Conservation (phyloP, 345 rosid genomes). For the Hypericum androsaemum region DNA sequence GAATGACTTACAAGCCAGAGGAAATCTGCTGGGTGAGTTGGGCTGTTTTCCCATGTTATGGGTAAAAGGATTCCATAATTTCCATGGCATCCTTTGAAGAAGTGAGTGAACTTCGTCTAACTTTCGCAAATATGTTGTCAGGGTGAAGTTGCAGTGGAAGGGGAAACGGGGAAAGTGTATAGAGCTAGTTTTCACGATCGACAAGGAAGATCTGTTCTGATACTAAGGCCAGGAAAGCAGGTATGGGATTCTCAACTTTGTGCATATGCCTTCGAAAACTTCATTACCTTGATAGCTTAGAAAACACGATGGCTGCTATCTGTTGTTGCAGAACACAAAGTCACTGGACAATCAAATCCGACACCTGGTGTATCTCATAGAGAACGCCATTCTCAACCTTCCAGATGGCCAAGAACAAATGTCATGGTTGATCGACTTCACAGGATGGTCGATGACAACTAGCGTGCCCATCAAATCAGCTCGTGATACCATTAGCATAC, state of each 20-base stretch:
- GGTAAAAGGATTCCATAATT: neutral
- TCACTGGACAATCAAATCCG: conserved; percentile 56
- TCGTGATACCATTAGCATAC: conserved; percentile 53
- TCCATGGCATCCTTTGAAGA: neutral
- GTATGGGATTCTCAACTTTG: conserved; percentile 20
- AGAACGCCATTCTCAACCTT: conserved; percentile 83
- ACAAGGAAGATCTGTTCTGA: conserved; percentile 71
- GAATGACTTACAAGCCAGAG: conserved; percentile 72
- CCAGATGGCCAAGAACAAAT: conserved; percentile 88
- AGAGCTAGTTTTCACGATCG: conserved; percentile 85
- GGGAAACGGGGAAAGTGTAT: conserved; percentile 85
- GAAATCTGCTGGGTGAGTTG: conserved; percentile 69
- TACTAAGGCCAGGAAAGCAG: conserved; percentile 85
- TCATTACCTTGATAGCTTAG: neutral
- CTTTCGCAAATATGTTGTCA: conserved; percentile 15
- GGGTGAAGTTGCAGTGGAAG: conserved; percentile 72
- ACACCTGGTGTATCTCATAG: conserved; percentile 78
- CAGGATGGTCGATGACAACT: conserved; percentile 64
- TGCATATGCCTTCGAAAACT: conserved; percentile 7
- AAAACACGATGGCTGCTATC: neutral
- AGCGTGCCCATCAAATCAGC: conserved; percentile 75
- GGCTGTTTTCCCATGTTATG: neutral
- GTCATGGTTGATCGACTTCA: conserved; percentile 94
- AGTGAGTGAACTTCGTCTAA: conserved; percentile 7
- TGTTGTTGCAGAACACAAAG: conserved; percentile 60